Evolutionary conservation across 305 asterid species (phyloP), one percentile per base, ranked within the genome.

Genomic region (Plantago lanceolata): DNA sequence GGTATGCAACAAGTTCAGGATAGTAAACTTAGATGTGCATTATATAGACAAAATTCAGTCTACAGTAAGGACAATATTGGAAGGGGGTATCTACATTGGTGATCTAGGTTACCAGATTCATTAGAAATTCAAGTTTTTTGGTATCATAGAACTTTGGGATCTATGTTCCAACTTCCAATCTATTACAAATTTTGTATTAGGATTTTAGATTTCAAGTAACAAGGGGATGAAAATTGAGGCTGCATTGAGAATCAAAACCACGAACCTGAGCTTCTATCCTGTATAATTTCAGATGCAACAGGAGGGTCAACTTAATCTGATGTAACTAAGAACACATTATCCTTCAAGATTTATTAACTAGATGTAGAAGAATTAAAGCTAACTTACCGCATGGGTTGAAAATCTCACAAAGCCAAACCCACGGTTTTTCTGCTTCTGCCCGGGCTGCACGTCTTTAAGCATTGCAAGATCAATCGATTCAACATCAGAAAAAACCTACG

Each of bases 321-420:
- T 68, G 66, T 71, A 60, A 68, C 66, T 66, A n/a, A 56, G 67
- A n/a, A 66, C 56, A 59, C 43, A 55, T 49, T 61, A 54, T 40
- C 14, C 49, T 65, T 62, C 68, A 53, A 69, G 71, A 67, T 66
- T 55, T 57, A 19, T 65, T n/a, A 71, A 24, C 71, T 57, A 37
- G 45, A 51, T 61, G 35, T 75, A 50, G 50, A 68, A 66, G 58
- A 54, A 54, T 28, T 68, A 62, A 67, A 63, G 69, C 70, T 64
- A 68, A 78, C 94, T 86, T 69, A 88, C 98, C 74, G 90, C 90
- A 76, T 88, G 95, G 68, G 94, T 85, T 63, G 85, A 70, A 73
- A 91, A 91, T 72, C 81, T 88, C 74, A 91, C 96, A 66, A 88
- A 91, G 64, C 83, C 96, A 78, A 88, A 91, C 62, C 98, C 98